Evolutionary conservation across 169 alveolate species (phyloP).

Genomic region (Plasmodium coatneyi): DNA sequence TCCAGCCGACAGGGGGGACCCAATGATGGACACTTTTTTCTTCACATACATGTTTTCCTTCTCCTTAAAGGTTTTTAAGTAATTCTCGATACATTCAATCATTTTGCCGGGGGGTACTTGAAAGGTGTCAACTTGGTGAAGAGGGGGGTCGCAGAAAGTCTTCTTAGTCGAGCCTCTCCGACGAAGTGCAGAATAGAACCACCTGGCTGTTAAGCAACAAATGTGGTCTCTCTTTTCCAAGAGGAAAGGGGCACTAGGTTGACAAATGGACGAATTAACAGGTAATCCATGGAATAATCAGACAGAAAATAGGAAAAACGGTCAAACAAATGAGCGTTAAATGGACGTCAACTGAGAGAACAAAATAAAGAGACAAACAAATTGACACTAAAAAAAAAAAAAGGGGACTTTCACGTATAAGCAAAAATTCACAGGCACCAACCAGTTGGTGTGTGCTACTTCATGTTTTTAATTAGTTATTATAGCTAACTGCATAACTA

Average conservation of each 20-base stretch:
- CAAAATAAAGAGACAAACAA: not conserved
- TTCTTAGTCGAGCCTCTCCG: not conserved
- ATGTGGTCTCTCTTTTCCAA: not conserved
- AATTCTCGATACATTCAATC: conserved; percentile 22
- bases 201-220: not conserved
- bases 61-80: conserved; percentile 11
- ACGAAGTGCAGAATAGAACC: not conserved
- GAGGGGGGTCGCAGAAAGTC: not conserved
- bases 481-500: not conserved
- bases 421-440: not conserved
- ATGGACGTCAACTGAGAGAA: too few species aligned
- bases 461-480: not conserved
- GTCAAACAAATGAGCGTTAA: not conserved
- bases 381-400: not conserved
- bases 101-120: not conserved
- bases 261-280: not conserved
- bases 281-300: not conserved
- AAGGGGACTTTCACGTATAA: not conserved
- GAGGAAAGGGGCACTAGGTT: not conserved
- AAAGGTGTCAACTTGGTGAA: not conserved
- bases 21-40: conserved; percentile 37
- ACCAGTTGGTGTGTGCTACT: not conserved
- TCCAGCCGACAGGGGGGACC: conserved; percentile 60
- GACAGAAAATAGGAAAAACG: not conserved
- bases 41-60: conserved; percentile 24